A percentile compares a stretch with the other conserved stretches of the same genome.
Evolutionary conservation across 768 basidiomycete genomes (phyloP).

Genomic region (Coprinopsis strossmayeri): DNA sequence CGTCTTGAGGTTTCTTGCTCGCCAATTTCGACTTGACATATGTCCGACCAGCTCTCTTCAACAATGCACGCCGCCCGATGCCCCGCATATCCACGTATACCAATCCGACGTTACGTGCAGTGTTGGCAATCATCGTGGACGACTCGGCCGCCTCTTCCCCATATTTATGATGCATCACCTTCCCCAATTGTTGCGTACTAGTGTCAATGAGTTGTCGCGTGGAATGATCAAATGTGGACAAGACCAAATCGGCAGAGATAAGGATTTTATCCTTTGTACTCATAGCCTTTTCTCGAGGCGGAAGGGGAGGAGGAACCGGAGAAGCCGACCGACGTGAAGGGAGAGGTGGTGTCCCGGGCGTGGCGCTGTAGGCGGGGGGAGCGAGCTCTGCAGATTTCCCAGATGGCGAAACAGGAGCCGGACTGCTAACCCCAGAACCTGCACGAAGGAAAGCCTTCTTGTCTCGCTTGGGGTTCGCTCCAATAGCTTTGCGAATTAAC

Average conservation of each 20-base stretch:
- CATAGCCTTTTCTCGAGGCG: conserved; percentile 18
- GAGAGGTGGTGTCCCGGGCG: conserved; percentile 16
- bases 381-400: conserved; percentile 6
- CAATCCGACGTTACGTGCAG: conserved; percentile 63
- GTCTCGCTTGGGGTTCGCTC: conserved; percentile 33
- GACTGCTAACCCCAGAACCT: conserved; percentile 5
- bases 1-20: conserved; percentile 1
- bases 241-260: conserved; percentile 59
- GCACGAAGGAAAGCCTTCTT: conserved; percentile 15
- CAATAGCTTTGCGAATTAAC: conserved; percentile 52
- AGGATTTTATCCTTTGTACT: conserved; percentile 42
- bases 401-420: conserved; percentile 7
- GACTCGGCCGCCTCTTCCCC: conserved; percentile 58
- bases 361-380: conserved; percentile 15
- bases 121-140: conserved; percentile 53
- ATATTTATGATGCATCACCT: conserved; percentile 52
- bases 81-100: conserved; percentile 75
- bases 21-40: conserved; percentile 36
- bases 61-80: conserved; percentile 61
- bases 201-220: conserved; percentile 45
- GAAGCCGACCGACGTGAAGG: conserved; percentile 26
- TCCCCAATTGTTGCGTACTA: conserved; percentile 40
- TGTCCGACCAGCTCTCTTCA: conserved; percentile 56
- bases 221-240: conserved; percentile 58
- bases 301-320: conserved; percentile 27